These are phyloP conservation scores for Vishniacozyma victoriae DNA, from an alignment of 768 basidiomycete genomes.

Conservation along the genomic window DNA sequence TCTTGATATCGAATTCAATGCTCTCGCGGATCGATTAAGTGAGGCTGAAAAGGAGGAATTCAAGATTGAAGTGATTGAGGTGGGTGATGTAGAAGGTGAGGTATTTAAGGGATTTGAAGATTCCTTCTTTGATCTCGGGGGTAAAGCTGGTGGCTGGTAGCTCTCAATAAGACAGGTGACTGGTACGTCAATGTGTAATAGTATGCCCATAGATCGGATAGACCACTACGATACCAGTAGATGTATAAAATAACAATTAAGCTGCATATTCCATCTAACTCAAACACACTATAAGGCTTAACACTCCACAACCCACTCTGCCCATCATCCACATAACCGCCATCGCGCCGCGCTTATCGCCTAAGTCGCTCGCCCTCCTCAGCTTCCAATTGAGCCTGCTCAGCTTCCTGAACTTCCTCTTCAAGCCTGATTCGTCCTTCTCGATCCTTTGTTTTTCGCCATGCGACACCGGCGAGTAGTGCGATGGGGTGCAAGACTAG, in stretches of 20 bases:
- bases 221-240: no score
- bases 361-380: conserved; percentile 9
- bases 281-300: no score
- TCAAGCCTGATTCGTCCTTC: conserved; percentile 47
- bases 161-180: neutral
- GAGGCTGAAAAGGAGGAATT: neutral
- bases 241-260: no score
- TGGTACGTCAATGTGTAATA: neutral
- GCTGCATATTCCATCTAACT: no score
- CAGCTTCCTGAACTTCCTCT: conserved; percentile 44
- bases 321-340: no score
- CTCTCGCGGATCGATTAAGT: conserved; percentile 5
- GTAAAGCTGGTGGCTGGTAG: conserved; percentile 41
- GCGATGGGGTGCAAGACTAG: conserved; percentile 47
- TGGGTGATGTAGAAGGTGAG: conserved; percentile 25
- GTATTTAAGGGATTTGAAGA: conserved; percentile 38
- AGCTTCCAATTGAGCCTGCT: conserved; percentile 22
- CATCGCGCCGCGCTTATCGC: no score
- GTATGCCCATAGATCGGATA: no score
- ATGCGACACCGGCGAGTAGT: conserved; percentile 44
- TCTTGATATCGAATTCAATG: conserved; percentile 35
- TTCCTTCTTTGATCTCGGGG: conserved; percentile 34
- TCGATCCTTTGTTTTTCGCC: conserved; percentile 42
- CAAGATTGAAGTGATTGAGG: conserved; percentile 8
- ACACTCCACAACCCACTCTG: no score